Base-by-base conservation (phyloP, 371 early-diverging fungal genomes). In the Apophysomyces sp. region DNA sequence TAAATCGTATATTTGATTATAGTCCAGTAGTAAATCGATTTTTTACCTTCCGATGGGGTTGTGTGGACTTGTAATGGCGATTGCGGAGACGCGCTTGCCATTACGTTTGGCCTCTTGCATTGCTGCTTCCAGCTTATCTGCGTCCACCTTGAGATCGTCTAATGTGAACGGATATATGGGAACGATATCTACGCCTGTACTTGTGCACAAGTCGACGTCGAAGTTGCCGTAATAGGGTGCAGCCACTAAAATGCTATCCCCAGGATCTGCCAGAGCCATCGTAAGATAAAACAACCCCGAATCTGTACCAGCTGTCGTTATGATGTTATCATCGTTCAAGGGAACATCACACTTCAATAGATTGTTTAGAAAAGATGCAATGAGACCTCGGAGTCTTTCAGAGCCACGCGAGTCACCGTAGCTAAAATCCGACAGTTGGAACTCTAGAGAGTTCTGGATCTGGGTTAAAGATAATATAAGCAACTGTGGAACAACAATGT, bases 201-300 rank as follows among this genome's bases (percentile, higher is more conserved):
- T 69, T n/a, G 67, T 65, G 51, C 68, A 59, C 28, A 89, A 69
- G 59, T 93, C 93, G 7, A 69, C 61, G 52, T 87, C 83, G 67
- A 93, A 90, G 7, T 85, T 89, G 24, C 90, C 88, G 63, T 94
- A 93, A 68, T 80, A 89, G 0, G 94, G 94, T 4, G 85, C 71
- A 8, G 83, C 84, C 16, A 92, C 82, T 58, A 94, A 61, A 26
- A 92, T 69, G 24, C 81, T 88, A 53, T 93, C 94, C 26, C 90
- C 92, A 3, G 83, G 83, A 57, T 94, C 84, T 27, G 87, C 83
- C 1, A 88, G 71, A 7, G 74, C 78, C 63, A 83, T 77, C 2
- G 82, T 69, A 13, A 92, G 65, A 64, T 79, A 82, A 63, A 82
- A 83, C 18, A 93, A 70, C 3, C 84, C 83, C 3, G 86, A 74